phyloP scores from a whole-genome alignment of 805 yeast genomes.

The Wickerhamiella allomyrinae region DNA sequence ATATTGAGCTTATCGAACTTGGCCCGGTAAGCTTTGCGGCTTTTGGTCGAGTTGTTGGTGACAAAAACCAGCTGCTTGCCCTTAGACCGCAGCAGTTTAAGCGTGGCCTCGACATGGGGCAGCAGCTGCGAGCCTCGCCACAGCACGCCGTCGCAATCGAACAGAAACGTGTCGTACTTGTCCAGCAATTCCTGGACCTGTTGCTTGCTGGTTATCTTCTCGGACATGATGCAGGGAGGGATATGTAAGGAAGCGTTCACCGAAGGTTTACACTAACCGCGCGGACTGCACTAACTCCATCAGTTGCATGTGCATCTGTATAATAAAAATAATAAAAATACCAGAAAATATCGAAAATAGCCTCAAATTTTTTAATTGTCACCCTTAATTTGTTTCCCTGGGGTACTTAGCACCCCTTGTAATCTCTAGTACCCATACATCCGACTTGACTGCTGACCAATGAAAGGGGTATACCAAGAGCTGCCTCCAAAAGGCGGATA shows the following conservation, averaged over 20 bases:
- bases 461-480: constrained; percentile 36
- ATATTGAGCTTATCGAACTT: constrained; percentile 57
- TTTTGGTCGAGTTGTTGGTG: constrained; percentile 89
- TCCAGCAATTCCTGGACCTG: constrained; percentile 36
- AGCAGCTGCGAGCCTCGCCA: constrained; percentile 80
- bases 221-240: neutral
- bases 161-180: constrained; percentile 69
- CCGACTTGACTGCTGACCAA: too few relatives aligned
- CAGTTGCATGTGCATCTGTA: too few relatives aligned
- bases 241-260: too few relatives aligned
- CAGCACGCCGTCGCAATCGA: constrained; percentile 95
- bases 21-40: constrained; percentile 57
- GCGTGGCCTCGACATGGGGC: constrained; percentile 66
- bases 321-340: too few relatives aligned
- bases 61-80: constrained; percentile 74
- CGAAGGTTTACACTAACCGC: too few relatives aligned
- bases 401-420: too few relatives aligned
- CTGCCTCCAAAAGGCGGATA: constrained; percentile 80
- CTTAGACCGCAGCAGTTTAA: constrained; percentile 37
- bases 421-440: too few relatives aligned
- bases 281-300: too few relatives aligned
- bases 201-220: constrained; percentile 16
- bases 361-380: too few relatives aligned
- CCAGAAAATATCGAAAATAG: too few relatives aligned
- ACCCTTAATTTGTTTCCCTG: too few relatives aligned